Conservation (phyloP, 202 grass and related monocot species). For the Schoenoplectus triqueter region DNA sequence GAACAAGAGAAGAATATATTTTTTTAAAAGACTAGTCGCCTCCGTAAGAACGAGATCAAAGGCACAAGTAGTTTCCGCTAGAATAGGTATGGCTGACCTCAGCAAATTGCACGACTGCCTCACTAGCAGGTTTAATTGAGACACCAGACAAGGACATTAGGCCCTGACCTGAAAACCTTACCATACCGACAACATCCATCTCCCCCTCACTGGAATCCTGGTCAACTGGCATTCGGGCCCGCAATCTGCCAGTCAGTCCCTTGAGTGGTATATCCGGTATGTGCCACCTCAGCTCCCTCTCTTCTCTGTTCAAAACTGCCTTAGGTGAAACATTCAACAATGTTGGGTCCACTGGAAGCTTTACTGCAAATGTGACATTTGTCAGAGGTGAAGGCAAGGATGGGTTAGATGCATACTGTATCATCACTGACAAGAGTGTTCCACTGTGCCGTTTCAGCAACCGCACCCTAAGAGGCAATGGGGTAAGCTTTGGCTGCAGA, state of each 20-base stretch:
- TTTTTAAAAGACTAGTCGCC: conserved; percentile 33
- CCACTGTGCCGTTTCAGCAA: conserved; percentile 91
- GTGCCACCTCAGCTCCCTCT: conserved; percentile 91
- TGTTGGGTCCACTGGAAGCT: conserved; percentile 85
- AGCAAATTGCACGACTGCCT: conserved; percentile 69
- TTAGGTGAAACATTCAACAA: conserved; percentile 86
- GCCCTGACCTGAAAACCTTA: conserved; percentile 80
- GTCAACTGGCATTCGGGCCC: conserved; percentile 92
- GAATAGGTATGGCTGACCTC: conserved; percentile 83
- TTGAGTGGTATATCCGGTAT: conserved; percentile 79
- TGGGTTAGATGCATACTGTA: conserved; percentile 85
- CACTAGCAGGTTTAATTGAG: conserved; percentile 66
- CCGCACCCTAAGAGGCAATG: conserved; percentile 78
- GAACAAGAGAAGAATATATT: conserved; percentile 31
- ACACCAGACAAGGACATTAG: conserved; percentile 84
- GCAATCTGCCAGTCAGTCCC: conserved; percentile 61
- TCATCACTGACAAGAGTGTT: conserved; percentile 88
- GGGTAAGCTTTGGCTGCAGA: conserved; percentile 78
- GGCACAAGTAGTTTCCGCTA: conserved; percentile 78
- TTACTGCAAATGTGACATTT: conserved; percentile 84
- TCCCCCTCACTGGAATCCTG: conserved; percentile 87
- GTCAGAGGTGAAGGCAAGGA: conserved; percentile 69
- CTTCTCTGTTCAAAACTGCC: conserved; percentile 76
- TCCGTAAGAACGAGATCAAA: conserved; percentile 53
- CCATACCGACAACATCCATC: conserved; percentile 81